Conservation (phyloP, 306 rosid species). For the Delonix regia region DNA sequence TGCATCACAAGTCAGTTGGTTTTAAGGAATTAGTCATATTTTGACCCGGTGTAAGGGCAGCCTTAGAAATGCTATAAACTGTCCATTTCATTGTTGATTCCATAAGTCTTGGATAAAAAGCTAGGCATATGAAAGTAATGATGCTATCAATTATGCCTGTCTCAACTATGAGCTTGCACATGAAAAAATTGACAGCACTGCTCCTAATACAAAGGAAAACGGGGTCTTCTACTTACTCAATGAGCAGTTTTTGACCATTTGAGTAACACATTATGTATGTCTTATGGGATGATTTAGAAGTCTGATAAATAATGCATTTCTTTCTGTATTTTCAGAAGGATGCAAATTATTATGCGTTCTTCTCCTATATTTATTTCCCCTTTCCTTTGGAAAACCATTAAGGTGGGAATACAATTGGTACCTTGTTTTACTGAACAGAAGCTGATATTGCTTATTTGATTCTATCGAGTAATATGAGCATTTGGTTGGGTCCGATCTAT, state of each 20-base stretch:
- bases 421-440: constrained; percentile 1
- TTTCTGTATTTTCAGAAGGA: background rate
- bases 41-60: background rate
- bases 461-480: constrained; percentile 18
- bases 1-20: constrained; percentile 19
- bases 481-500: constrained; percentile 12
- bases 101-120: background rate
- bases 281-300: background rate
- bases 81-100: background rate
- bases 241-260: background rate
- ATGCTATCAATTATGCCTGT: background rate
- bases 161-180: background rate
- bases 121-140: constrained; percentile 17
- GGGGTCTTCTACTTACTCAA: background rate
- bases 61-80: background rate
- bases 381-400: background rate
- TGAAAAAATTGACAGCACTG: background rate
- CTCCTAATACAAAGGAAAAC: background rate
- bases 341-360: background rate
- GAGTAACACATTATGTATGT: background rate
- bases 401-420: background rate
- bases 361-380: background rate
- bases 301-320: constrained; percentile 4
- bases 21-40: background rate
- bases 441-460: background rate